Base-by-base conservation (phyloP, 371 early-diverging fungal species). In the Circinella minor region DNA sequence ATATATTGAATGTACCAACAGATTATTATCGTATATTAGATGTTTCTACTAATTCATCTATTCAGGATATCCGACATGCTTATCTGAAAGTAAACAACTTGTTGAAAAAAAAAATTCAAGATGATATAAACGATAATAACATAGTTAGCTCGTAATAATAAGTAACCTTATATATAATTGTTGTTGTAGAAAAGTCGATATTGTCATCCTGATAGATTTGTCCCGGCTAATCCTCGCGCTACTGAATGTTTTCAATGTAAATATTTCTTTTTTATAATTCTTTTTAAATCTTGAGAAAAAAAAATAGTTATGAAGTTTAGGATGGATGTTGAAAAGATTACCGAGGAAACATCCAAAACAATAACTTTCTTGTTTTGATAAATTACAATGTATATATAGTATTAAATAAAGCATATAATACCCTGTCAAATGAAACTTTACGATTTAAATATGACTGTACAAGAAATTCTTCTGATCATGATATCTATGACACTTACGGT, bases 181-280 rank as follows among this genome's bases (percentile, higher is more conserved):
- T 43, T 43, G 20, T 47, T 46, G 27, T 70, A 82, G 82, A 74
- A 66, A 70, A 77, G 82, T 62, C 68, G 80, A 68, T 67, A 74
- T 8, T 82, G 82, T 64, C 82, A 82, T 48, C 82, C 82, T 60
- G 82, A 82, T 67, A 79, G 75, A 36, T 82, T 71, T 61, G 70
- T 69, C 9, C 75, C 75, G 14, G 46, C 66, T 3, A 61, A 75
- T 38, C 60, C 71, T 37, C 68, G 70, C 55, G 75, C 75, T 15
- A 75, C 75, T n/a, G 74, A 77, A 63, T 76, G 80, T 49, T 82
- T 82, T 63, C 82, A 82, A 67, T 49, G 82, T 79, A 77, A 27
- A 27, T 66, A 27, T 5, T 38, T 17, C 15, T 15, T 51, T 51
- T 51, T 43, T 3, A 43, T 9, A 43, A 43, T 9, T 43, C 43